phyloP scores from a whole-genome alignment of 805 yeast species.

The Kluyveromyces starmeri region DNA sequence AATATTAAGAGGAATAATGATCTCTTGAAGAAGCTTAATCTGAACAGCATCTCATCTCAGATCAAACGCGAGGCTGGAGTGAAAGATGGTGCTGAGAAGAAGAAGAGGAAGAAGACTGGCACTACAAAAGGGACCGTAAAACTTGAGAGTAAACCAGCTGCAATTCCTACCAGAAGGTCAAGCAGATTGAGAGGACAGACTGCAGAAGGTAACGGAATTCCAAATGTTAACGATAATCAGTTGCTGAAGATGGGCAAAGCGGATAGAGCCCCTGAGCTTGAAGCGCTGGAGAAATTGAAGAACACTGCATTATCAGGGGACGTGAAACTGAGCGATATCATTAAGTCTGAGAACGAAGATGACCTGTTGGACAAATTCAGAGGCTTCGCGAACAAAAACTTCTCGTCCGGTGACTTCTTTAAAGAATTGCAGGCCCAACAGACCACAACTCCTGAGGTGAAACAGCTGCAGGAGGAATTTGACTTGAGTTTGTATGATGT shows the following conservation, averaged over 20 bases:
- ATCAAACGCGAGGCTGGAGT: slow-evolving; percentile 40
- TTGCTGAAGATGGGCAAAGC: slow-evolving; percentile 14
- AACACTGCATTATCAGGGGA: slow-evolving; percentile 58
- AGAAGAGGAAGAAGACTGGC: slow-evolving; percentile 15
- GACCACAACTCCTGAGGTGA: slow-evolving; percentile 32
- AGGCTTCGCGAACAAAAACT: slow-evolving; percentile 23
- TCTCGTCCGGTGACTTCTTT: slow-evolving; percentile 66
- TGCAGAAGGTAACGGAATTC: slow-evolving; percentile 37
- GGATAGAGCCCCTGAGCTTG: slow-evolving; percentile 20
- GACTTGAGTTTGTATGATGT: slow-evolving; percentile 42
- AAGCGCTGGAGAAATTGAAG: slow-evolving; percentile 42
- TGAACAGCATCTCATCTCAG: slow-evolving; percentile 48
- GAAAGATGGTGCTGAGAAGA: slow-evolving; percentile 22
- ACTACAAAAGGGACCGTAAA: slow-evolving; percentile 20
- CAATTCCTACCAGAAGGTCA: slow-evolving; percentile 63
- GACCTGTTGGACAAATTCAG: slow-evolving; percentile 26
- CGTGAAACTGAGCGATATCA: slow-evolving; percentile 50
- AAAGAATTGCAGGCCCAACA: slow-evolving; percentile 39
- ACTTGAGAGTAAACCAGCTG: slow-evolving; percentile 17
- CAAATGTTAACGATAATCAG: slow-evolving; percentile 20
- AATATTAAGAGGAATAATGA: slow-evolving; percentile 80
- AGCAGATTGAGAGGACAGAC: slow-evolving; percentile 66
- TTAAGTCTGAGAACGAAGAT: slow-evolving; percentile 34
- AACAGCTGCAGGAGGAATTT: slow-evolving; percentile 45
- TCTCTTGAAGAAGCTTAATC: slow-evolving; percentile 59